Evolutionary conservation across 2,329 filamentous ascomycete genomes (phyloP).

Genomic region (Aspergillus fumigatus): DNA sequence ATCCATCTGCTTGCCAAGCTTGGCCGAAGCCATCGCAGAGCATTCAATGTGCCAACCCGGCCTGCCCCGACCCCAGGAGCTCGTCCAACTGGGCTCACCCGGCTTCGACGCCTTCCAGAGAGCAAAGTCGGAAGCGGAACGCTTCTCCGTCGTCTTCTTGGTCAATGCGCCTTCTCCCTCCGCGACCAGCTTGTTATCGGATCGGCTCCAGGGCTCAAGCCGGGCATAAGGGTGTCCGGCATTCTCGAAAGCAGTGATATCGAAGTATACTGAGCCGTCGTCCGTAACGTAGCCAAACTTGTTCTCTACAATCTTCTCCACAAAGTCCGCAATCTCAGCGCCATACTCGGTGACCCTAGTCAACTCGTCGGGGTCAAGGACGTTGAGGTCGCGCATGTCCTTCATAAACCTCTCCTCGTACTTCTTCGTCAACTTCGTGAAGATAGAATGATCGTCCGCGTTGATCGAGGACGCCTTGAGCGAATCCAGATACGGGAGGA

Average conservation of each 20-base stretch:
- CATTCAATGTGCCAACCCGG: slow-evolving; percentile 98
- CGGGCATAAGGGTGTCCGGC: slow-evolving; percentile 81
- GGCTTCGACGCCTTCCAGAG: slow-evolving; percentile 91
- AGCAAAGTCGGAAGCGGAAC: slow-evolving; percentile 77
- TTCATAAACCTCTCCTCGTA: slow-evolving; percentile 85
- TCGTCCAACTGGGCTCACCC: slow-evolving; percentile 86
- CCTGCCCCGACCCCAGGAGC: slow-evolving; percentile 79
- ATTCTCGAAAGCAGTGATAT: slow-evolving; percentile 79
- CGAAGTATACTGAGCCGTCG: slow-evolving; percentile 90
- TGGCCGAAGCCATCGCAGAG: slow-evolving; percentile 88
- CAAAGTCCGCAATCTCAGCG: slow-evolving; percentile 78
- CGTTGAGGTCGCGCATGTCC: slow-evolving; percentile 83
- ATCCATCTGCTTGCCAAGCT: slow-evolving; percentile 81
- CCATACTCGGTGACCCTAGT: slow-evolving; percentile 93
- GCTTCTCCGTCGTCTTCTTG: slow-evolving; percentile 61
- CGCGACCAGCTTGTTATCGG: slow-evolving; percentile 75
- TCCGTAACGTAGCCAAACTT: slow-evolving; percentile 72
- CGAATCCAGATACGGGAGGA: slow-evolving; percentile 76
- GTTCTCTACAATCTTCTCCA: slow-evolving; percentile 76
- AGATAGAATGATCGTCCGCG: slow-evolving; percentile 66
- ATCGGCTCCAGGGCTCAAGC: slow-evolving; percentile 77
- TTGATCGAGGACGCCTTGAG: slow-evolving; percentile 54
- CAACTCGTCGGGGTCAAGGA: slow-evolving; percentile 72
- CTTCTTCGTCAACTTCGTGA: slow-evolving; percentile 77
- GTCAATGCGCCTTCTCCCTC: slow-evolving; percentile 83